Evolutionary conservation across 306 rosid genomes (phyloP), one percentile per base, ranked within the genome.

Genomic region (Adenanthera pavonina): DNA sequence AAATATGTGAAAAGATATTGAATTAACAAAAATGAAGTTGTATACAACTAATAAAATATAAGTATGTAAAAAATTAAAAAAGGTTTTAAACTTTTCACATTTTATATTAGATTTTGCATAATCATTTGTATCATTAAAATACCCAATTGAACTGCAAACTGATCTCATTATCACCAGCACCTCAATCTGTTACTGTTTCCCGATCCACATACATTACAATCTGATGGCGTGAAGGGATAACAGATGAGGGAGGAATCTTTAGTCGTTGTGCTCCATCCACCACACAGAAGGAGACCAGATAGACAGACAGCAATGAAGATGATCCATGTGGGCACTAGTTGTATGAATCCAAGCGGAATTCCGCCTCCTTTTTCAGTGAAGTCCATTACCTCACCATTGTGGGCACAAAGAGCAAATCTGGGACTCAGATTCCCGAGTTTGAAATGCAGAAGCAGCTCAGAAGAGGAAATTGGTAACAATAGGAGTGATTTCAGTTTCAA

Each of bases 401-500:
- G 40, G 53, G 8, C 89, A 5, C 88, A 53, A 40, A 65, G 57
- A 70, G 48, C 65, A 33, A 20, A 33, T 68, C 62, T 73, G 75
- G 57, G 57, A 25, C 52, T 57, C 57, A 25, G 88, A 38, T 30
- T 72, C 62, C 77, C 83, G 17, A 17, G 70, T 10, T 69, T 80
- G 59, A 80, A 43, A 62, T 89, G 86, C 78, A 88, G 73, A 35
- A 79, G 17, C 35, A 68, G 81, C 41, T 77, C 85, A 6, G 86
- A 74, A 30, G 9, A 49, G 46, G 88, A 67, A n/a, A 83, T 66
- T 8, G 19, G 33, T 71, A 80, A 53, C 78, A 49, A 36, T 49
- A 61, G 82, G 0, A 75, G 59, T 4, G 78, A 76, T 81, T 82
- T 77, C 79, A 88, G 83, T 82, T 82, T 81, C 78, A 89, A 86